phyloP scores from a whole-genome alignment of 805 yeast species.

The Zygosaccharomyces bisporus region DNA sequence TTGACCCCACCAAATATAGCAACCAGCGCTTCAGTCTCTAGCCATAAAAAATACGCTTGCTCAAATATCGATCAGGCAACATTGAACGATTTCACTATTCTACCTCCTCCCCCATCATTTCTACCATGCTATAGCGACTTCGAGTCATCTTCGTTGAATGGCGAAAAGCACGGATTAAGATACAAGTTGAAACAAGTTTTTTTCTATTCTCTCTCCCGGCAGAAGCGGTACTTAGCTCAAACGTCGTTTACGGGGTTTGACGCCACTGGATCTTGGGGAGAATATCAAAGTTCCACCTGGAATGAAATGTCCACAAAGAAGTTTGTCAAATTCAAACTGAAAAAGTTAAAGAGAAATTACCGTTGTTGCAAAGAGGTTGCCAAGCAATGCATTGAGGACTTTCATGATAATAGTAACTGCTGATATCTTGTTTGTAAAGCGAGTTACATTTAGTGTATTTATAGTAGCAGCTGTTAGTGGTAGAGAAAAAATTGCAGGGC shows the following conservation, averaged over 20 bases:
- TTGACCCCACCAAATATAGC: constrained; percentile 12
- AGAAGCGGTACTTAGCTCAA: constrained; percentile 1
- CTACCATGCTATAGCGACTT: constrained; percentile 9
- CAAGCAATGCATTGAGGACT: constrained; percentile 22
- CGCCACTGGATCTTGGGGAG: constrained; percentile 13
- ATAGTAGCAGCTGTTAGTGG: background rate
- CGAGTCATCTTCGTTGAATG: constrained; percentile 4
- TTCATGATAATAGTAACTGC: constrained; percentile 15
- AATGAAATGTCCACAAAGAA: constrained; percentile 20
- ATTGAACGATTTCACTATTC: constrained; percentile 4
- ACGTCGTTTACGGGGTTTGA: constrained; percentile 5
- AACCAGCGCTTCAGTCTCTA: background rate
- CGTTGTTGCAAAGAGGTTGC: constrained; percentile 22
- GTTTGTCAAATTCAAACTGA: constrained; percentile 19
- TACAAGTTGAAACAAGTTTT: constrained; percentile 11
- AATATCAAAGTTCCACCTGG: constrained; percentile 14
- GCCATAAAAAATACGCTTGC: background rate
- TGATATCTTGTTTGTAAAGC: background rate
- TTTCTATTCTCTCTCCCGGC: constrained; percentile 6
- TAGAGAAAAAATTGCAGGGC: background rate
- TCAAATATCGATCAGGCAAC: background rate
- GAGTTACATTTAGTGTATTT: background rate
- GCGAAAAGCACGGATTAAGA: constrained; percentile 2
- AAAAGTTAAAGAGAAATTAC: constrained; percentile 18
- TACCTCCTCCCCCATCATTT: constrained; percentile 16